Base-by-base conservation (phyloP, 176 grass and related monocot genomes). In the Rhipidocladum racemiflorum region DNA sequence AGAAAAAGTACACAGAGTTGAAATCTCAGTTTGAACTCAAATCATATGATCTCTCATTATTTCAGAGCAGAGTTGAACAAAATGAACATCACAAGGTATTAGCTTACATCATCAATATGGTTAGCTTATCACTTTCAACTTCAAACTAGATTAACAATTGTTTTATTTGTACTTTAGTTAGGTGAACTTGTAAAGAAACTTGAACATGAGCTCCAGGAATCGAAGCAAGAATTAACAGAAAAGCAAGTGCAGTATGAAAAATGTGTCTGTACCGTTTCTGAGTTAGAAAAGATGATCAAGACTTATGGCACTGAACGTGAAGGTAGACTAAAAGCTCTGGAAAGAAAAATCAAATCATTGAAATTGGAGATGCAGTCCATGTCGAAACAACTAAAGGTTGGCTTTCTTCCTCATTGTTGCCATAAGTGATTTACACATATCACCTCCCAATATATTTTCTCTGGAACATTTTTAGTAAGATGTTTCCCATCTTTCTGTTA, bases 81-180 rank as follows among this genome's bases (percentile, higher is more conserved):
- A 99, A 99, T 82, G 96, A 99, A 75, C 91, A 99, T 74, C 91
- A 99, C 80, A 99, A 99, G 92, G 96, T 99, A 88, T 43, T 70
- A 74, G 20, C 23, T 89, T 72, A 45, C 36, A 3, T 39, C 11
- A 63, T 67, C 68, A 13, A 53, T 72, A 82, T 88, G 55, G 18
- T 55, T 85, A 23, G 13, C n/a, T 20, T 67, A 65, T 16, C 14
- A 20, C 2, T 68, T 66, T 76, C 79, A 64, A 40, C 70, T 81
- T 73, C 15, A 61, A 46, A 42, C 36, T 68, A 35, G 70, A 82
- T 24, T 63, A 29, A 68, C 9, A 76, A 18, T 84, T 63, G 20
- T 60, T 86, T 44, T 87, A 51, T 81, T 90, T 81, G 64, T 55
- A 68, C 29, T 62, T 79, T 25, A 99, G 96, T 67, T 99, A 85